Percentiles rank a stretch among this genome's conserved stretches.
Evolutionary conservation across 164 flowering plant species (phyloP).

Genomic region (Liquidambar formosana): DNA sequence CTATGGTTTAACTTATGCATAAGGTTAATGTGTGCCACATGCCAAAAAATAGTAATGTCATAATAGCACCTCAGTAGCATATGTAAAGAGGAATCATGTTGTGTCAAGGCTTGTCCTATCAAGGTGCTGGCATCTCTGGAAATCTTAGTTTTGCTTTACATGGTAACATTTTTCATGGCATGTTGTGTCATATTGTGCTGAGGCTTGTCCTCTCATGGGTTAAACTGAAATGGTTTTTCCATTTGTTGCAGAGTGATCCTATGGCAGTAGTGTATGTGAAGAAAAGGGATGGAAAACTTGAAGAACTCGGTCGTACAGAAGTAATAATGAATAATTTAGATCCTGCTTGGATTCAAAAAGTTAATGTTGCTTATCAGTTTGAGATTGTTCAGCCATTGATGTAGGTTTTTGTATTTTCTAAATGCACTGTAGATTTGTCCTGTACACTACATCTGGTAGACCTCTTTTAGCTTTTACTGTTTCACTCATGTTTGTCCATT

Average conservation of each 20-base stretch:
- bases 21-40: background rate
- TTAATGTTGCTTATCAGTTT: constrained; percentile 61
- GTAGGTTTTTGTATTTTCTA: constrained; percentile 33
- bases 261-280: constrained; percentile 61
- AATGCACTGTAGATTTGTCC: background rate
- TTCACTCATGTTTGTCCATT: background rate
- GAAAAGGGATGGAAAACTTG: constrained; percentile 60
- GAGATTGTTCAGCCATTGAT: constrained; percentile 73
- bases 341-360: constrained; percentile 73
- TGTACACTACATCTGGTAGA: background rate
- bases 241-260: constrained; percentile 71
- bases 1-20: background rate
- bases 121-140: background rate
- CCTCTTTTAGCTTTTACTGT: background rate
- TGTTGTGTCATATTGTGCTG: background rate
- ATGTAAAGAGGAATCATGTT: background rate
- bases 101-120: background rate
- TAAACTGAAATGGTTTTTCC: background rate
- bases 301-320: constrained; percentile 86
- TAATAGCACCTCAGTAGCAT: background rate
- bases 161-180: background rate
- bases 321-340: constrained; percentile 65
- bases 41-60: background rate
- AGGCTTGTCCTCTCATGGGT: background rate
- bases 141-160: background rate